Evolutionary conservation across 495 filamentous ascomycete species (phyloP).

Genomic region (Cenococcum geophilum): DNA sequence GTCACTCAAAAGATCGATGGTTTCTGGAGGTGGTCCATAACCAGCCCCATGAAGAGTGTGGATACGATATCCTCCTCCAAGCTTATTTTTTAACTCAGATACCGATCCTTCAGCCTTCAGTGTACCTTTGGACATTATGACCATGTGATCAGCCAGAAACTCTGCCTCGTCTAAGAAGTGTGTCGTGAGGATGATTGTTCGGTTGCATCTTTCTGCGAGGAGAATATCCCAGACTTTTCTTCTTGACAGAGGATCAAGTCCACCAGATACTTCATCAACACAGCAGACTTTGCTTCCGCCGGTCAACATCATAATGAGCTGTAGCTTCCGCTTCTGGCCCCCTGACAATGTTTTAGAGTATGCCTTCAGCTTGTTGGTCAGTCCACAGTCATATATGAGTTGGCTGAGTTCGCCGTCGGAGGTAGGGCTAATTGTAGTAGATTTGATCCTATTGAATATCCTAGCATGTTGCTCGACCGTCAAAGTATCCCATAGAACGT

Average conservation of each 20-base stretch:
- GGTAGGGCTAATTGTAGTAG: constrained; percentile 38
- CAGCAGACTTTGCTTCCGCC: constrained; percentile 79
- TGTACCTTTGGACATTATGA: constrained; percentile 38
- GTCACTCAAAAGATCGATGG: constrained; percentile 43
- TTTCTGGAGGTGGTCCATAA: constrained; percentile 41
- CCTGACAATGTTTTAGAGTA: constrained; percentile 67
- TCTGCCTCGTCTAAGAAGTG: constrained; percentile 47
- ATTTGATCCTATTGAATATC: constrained; percentile 75
- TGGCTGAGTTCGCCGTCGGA: constrained; percentile 49
- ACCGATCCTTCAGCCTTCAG: constrained; percentile 35
- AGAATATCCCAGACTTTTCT: constrained; percentile 89
- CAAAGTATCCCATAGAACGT: constrained; percentile 80
- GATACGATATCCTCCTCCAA: constrained; percentile 62
- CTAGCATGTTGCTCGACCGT: constrained; percentile 74
- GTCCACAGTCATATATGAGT: constrained; percentile 61
- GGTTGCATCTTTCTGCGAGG: constrained; percentile 64
- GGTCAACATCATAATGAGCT: constrained; percentile 88
- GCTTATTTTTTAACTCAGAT: constrained; percentile 35
- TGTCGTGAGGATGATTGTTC: constrained; percentile 79
- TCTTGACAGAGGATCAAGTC: constrained; percentile 72
- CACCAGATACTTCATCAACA: constrained; percentile 80
- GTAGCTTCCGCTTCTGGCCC: constrained; percentile 85
- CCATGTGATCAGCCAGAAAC: constrained; percentile 38
- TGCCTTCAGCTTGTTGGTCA: constrained; percentile 61
- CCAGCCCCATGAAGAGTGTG: constrained; percentile 54